These are phyloP conservation scores for Heliamphora pulchella DNA, from an alignment of 179 eudicot species.

Conservation along the genomic window DNA sequence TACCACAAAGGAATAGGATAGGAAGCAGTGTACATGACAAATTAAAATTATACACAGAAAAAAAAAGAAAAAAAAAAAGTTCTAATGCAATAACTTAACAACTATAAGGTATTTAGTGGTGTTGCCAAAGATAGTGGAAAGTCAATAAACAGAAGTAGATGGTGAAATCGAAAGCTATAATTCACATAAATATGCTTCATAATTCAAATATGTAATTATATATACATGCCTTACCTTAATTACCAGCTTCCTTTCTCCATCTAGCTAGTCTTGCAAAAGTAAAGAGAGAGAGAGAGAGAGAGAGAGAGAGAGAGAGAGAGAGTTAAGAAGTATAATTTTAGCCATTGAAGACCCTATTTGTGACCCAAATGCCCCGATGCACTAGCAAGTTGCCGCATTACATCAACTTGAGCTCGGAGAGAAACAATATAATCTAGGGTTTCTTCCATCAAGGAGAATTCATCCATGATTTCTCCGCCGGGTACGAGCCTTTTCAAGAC, in stretches of 20 bases:
- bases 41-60: background rate
- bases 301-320: background rate
- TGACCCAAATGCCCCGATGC: constrained; percentile 23
- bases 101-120: background rate
- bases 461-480: constrained; percentile 68
- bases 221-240: constrained; percentile 10
- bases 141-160: constrained; percentile 4
- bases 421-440: constrained; percentile 65
- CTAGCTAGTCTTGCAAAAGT: background rate
- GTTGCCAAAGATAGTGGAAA: background rate
- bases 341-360: constrained; percentile 16
- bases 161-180: constrained; percentile 5
- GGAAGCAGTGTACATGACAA: background rate
- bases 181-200: constrained; percentile 5
- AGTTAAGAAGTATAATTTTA: background rate
- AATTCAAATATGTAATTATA: background rate
- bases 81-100: background rate
- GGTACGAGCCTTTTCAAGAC: constrained; percentile 59
- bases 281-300: background rate
- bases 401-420: constrained; percentile 64
- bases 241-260: background rate
- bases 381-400: constrained; percentile 54
- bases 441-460: constrained; percentile 45
- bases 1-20: background rate
- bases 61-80: background rate